A percentile compares a stretch with the other conserved stretches of the same genome.
phyloP scores from a whole-genome alignment of 768 basidiomycete species.

The Phlegmacium glaucopus region DNA sequence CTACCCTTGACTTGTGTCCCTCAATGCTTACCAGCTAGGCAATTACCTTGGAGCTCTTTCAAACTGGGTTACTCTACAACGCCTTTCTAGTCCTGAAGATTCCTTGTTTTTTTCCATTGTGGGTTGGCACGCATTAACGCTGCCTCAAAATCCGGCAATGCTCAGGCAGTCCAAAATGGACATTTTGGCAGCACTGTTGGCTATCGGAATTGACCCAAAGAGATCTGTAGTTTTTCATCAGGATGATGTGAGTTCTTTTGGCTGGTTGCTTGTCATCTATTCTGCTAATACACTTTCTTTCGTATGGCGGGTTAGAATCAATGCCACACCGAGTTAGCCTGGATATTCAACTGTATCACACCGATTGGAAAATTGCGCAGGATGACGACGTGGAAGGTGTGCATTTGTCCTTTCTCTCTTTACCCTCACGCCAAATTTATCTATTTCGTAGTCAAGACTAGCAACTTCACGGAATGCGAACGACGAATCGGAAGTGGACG shows the following conservation, averaged over 20 bases:
- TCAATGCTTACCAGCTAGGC: constrained; percentile 59
- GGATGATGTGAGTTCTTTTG: constrained; percentile 65
- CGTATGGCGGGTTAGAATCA: constrained; percentile 51
- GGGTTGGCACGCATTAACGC: constrained; percentile 91
- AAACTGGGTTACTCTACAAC: constrained; percentile 86
- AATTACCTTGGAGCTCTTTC: constrained; percentile 90
- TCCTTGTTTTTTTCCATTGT: constrained; percentile 82
- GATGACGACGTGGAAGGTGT: constrained; percentile 98
- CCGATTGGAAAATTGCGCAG: constrained; percentile 78
- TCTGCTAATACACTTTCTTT: neutral
- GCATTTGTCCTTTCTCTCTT: constrained; percentile 6
- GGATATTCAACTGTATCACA: constrained; percentile 85
- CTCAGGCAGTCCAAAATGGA: constrained; percentile 65
- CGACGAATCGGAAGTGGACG: constrained; percentile 75
- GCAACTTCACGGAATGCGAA: constrained; percentile 72
- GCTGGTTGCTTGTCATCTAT: neutral
- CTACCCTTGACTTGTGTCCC: neutral
- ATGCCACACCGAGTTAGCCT: constrained; percentile 82
- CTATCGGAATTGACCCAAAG: constrained; percentile 80
- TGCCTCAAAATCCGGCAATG: constrained; percentile 76
- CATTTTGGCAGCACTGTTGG: constrained; percentile 79
- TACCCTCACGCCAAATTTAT: neutral
- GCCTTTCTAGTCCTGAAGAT: constrained; percentile 52
- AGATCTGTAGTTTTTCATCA: constrained; percentile 80
- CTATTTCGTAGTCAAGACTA: constrained; percentile 59